Conservation (phyloP, 345 rosid genomes). For the Eucalyptus melliodora region DNA sequence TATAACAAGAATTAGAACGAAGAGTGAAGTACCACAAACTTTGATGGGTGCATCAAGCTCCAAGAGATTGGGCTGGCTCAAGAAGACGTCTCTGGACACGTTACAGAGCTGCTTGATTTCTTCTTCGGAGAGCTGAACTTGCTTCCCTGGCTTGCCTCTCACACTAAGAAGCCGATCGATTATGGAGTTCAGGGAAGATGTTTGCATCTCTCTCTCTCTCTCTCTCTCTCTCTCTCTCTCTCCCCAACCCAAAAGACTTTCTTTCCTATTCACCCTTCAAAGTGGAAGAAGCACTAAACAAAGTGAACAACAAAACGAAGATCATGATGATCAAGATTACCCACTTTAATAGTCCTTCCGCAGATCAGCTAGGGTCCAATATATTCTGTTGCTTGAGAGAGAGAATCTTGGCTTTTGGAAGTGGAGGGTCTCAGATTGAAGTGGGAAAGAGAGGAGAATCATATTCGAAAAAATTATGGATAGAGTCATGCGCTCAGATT, state of each 20-base stretch:
- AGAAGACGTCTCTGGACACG: conserved; percentile 51
- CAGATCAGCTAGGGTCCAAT: neutral
- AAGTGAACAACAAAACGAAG: neutral
- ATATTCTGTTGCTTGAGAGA: neutral
- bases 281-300: neutral
- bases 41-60: conserved; percentile 81
- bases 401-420: neutral
- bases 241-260: neutral
- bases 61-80: conserved; percentile 65
- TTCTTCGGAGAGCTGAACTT: conserved; percentile 51
- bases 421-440: neutral
- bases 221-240: neutral
- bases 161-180: conserved; percentile 57
- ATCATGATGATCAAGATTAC: neutral
- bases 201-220: neutral
- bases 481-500: neutral
- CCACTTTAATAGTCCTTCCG: neutral
- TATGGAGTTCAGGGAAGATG: conserved; percentile 30
- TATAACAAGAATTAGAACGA: neutral
- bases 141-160: conserved; percentile 58
- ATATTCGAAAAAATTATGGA: neutral
- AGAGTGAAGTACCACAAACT: conserved; percentile 48
- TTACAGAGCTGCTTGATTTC: conserved; percentile 69
- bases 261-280: neutral
- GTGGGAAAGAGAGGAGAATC: neutral